Evolutionary conservation across 2,329 filamentous ascomycete genomes (phyloP).

Genomic region (Lasiodiplodia sp.): DNA sequence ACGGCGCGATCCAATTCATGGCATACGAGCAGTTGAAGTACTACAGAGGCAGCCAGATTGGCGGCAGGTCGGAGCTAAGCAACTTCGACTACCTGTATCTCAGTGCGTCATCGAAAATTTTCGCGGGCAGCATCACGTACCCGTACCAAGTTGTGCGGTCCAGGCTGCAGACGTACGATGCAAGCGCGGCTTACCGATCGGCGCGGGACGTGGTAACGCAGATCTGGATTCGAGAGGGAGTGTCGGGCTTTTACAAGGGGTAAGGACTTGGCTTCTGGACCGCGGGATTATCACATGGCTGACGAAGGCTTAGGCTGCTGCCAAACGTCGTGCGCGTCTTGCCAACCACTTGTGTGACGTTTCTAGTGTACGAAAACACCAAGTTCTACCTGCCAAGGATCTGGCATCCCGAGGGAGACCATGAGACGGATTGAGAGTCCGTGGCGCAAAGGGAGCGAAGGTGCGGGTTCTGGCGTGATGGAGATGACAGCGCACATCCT

Average conservation of each 20-base stretch:
- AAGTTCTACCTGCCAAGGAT: constrained; percentile 70
- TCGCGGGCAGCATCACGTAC: constrained; percentile 90
- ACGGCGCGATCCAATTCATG: constrained; percentile 94
- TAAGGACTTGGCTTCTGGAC: constrained; percentile 33
- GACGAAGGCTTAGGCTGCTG: constrained; percentile 60
- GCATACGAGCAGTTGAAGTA: constrained; percentile 82
- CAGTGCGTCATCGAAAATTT: constrained; percentile 81
- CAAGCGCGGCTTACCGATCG: constrained; percentile 74
- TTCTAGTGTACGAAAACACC: constrained; percentile 95
- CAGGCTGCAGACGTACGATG: constrained; percentile 87
- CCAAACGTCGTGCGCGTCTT: constrained; percentile 91
- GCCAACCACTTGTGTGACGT: constrained; percentile 95
- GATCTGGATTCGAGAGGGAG: constrained; percentile 81
- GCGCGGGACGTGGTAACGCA: constrained; percentile 74
- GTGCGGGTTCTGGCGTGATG: neutral
- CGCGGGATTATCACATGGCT: neutral
- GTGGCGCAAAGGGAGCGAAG: constrained; percentile 1
- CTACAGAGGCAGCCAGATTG: constrained; percentile 58
- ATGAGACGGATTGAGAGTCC: constrained; percentile 16
- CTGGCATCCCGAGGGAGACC: constrained; percentile 32
- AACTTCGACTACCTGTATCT: constrained; percentile 82
- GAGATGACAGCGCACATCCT: neutral
- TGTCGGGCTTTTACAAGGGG: constrained; percentile 89
- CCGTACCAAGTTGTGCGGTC: constrained; percentile 93
- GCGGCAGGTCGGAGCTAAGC: constrained; percentile 54